phyloP scores from a whole-genome alignment of 331 rosid species.

The Quercus phellos region DNA sequence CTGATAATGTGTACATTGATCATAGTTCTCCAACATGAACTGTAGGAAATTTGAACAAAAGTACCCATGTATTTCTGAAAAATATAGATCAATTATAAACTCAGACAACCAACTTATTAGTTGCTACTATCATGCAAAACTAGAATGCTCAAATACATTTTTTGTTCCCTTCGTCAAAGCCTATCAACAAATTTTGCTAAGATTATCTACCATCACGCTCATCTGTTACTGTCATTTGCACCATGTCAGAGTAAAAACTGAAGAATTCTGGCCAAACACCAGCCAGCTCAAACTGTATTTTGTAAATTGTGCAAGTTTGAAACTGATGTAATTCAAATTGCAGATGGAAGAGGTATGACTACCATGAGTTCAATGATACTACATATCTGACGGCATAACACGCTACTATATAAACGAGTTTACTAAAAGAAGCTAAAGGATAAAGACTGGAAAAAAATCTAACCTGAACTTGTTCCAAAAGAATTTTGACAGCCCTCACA shows the following conservation, averaged over 20 bases:
- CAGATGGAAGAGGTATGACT: neutral
- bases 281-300: neutral
- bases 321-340: no score
- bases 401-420: neutral
- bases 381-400: neutral
- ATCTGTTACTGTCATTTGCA: neutral
- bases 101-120: neutral
- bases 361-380: neutral
- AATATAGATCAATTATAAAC: neutral
- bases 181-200: neutral
- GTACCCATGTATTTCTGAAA: neutral
- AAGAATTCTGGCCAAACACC: neutral
- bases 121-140: neutral
- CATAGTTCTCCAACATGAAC: neutral
- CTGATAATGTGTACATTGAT: neutral
- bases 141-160: neutral
- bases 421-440: neutral
- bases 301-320: neutral
- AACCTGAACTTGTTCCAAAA: conserved; percentile 28
- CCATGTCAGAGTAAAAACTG: neutral
- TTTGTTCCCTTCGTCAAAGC: neutral
- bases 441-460: neutral
- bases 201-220: neutral
- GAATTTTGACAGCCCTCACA: conserved; percentile 34
- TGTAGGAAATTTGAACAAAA: neutral